Conservation (phyloP, 1,139 yeast genomes). For the Pichia sp. region DNA sequence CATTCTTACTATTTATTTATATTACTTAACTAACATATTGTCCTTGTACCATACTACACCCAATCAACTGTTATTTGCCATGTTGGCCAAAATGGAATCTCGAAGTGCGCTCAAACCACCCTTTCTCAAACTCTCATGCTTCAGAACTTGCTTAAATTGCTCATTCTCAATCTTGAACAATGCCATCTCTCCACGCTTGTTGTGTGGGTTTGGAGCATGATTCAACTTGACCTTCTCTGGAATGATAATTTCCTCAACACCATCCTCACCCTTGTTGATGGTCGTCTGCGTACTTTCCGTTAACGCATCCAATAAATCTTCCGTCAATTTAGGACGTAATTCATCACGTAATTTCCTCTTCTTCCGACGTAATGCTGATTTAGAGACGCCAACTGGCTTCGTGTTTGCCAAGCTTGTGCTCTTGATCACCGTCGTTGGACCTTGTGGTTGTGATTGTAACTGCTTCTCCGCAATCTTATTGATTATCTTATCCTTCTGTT, state of each 20-base stretch:
- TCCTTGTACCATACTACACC: constrained; percentile 1
- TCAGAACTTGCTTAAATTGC: constrained; percentile 49
- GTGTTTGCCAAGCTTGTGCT: too few species aligned
- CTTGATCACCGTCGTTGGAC: constrained; percentile 15
- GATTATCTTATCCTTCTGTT: constrained; percentile 12
- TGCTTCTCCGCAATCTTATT: constrained; percentile 11
- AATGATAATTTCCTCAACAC: constrained; percentile 15
- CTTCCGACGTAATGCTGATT: constrained; percentile 58
- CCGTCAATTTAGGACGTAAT: constrained; percentile 49
- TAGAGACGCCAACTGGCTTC: constrained; percentile 41
- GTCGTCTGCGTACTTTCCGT: constrained; percentile 33
- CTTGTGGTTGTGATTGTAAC: background rate
- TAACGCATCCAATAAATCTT: constrained; percentile 50
- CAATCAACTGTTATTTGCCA: too few species aligned
- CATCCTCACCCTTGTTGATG: constrained; percentile 13
- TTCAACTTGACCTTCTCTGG: constrained; percentile 25
- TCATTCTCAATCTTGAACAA: constrained; percentile 46
- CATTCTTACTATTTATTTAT: background rate
- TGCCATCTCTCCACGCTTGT: constrained; percentile 46
- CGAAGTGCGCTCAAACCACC: constrained; percentile 57
- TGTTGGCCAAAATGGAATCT: constrained; percentile 30
- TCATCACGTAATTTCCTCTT: constrained; percentile 58
- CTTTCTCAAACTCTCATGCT: constrained; percentile 41
- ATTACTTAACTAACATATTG: background rate
- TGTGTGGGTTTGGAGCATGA: constrained; percentile 58